Percentiles rank a stretch among this genome's conserved stretches.
These are phyloP conservation scores for Keqinozyma sinolaborantium DNA, from an alignment of 1,139 yeast genomes.

Conservation along the genomic window DNA sequence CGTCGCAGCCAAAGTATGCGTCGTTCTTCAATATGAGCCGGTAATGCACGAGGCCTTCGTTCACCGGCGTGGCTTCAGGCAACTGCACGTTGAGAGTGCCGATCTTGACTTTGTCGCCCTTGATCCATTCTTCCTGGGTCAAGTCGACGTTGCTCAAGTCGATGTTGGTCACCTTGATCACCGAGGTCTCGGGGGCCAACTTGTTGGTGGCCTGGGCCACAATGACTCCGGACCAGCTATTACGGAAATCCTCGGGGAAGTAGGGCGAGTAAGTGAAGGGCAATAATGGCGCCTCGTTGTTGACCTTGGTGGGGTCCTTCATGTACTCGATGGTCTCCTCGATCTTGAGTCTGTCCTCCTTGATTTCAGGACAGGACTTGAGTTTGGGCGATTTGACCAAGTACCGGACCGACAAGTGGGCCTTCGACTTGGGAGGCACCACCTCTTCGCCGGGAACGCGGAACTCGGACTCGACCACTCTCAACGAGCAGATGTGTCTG, in stretches of 20 bases:
- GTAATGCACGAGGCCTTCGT: slow-evolving; percentile 60
- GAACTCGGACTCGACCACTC: slow-evolving; percentile 69
- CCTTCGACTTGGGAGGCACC: slow-evolving; percentile 72
- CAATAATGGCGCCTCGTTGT: slow-evolving; percentile 61
- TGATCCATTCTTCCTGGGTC: slow-evolving; percentile 44
- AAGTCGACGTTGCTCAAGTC: slow-evolving; percentile 56
- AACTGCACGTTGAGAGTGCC: slow-evolving; percentile 75
- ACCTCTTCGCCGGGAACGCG: slow-evolving; percentile 83
- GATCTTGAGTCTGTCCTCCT: slow-evolving; percentile 31
- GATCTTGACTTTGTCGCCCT: slow-evolving; percentile 45
- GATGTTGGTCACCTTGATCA: slow-evolving; percentile 50
- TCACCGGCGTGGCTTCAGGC: slow-evolving; percentile 67
- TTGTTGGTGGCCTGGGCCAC: slow-evolving; percentile 74
- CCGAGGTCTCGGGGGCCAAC: slow-evolving; percentile 60
- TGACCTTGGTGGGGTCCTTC: slow-evolving; percentile 68
- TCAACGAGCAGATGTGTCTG: slow-evolving; percentile 62
- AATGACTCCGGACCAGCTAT: slow-evolving; percentile 67
- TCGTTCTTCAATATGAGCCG: slow-evolving; percentile 62
- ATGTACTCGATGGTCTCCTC: slow-evolving; percentile 61
- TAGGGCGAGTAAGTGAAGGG: slow-evolving; percentile 68
- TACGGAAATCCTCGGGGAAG: slow-evolving; percentile 57
- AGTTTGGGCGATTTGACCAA: slow-evolving; percentile 69
- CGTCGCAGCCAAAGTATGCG: slow-evolving; percentile 68
- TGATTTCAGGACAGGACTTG: slow-evolving; percentile 53
- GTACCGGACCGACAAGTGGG: slow-evolving; percentile 74